Evolutionary conservation across 1,284 basidiomycete species (phyloP).

Genomic region (Melampsora americana): DNA sequence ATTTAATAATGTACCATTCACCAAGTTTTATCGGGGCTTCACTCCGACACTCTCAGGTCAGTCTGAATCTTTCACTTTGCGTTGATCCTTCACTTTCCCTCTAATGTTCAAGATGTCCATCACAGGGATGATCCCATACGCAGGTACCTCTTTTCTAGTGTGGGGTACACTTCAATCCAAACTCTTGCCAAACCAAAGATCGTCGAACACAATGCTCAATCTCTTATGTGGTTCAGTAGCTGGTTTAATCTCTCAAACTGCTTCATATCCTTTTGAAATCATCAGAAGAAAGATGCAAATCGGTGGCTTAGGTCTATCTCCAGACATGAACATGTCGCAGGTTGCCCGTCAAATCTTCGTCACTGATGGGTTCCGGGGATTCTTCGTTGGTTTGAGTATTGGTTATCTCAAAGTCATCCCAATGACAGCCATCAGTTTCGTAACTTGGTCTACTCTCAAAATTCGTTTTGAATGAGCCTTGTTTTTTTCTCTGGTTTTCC

Average conservation of each 20-base stretch:
- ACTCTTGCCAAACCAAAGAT: conserved; percentile 55
- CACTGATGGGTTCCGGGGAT: conserved; percentile 74
- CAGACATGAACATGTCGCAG: conserved; percentile 10
- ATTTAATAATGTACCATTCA: conserved; percentile 60
- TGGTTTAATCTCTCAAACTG: conserved; percentile 82
- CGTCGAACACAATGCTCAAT: conserved; percentile 54
- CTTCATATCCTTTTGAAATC: conserved; percentile 94
- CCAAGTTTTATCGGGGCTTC: conserved; percentile 96
- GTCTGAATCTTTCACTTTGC: neutral
- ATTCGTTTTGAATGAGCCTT: conserved; percentile 31
- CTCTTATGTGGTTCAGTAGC: conserved; percentile 84
- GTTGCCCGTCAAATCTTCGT: conserved; percentile 65
- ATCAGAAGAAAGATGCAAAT: conserved; percentile 93
- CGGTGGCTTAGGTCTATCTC: conserved; percentile 63
- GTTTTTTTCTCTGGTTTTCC: neutral
- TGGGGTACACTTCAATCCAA: conserved; percentile 78
- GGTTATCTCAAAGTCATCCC: conserved; percentile 96
- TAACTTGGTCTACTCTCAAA: conserved; percentile 42
- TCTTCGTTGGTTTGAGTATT: conserved; percentile 88
- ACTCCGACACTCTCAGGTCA: conserved; percentile 68
- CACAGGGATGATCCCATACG: conserved; percentile 87
- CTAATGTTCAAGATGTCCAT: neutral
- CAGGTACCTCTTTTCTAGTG: conserved; percentile 89
- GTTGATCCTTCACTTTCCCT: neutral
- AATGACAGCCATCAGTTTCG: conserved; percentile 65